phyloP scores from a whole-genome alignment of 2,329 filamentous ascomycete genomes.

The Talaromyces funiculosus region DNA sequence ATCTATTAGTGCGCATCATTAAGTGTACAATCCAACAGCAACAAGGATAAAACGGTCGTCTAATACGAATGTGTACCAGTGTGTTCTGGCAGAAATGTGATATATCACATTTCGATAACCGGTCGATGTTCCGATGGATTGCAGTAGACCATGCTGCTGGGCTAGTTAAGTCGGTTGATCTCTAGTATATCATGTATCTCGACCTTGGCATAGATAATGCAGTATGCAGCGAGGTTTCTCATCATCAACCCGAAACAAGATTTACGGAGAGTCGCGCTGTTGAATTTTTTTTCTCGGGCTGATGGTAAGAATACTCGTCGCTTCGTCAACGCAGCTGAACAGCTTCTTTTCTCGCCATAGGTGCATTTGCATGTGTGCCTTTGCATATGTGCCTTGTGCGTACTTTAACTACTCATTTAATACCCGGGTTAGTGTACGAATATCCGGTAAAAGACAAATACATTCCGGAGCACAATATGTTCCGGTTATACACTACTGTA shows the following conservation, averaged over 20 bases:
- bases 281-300: background rate
- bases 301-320: too few relatives aligned
- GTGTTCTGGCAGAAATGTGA: background rate
- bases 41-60: background rate
- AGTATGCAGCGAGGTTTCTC: background rate
- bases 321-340: background rate
- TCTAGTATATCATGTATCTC: background rate
- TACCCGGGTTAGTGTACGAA: background rate
- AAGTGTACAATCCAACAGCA: background rate
- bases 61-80: background rate
- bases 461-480: background rate
- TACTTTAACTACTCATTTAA: background rate
- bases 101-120: background rate
- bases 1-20: background rate
- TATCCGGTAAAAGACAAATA: background rate
- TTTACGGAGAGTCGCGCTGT: background rate
- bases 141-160: background rate
- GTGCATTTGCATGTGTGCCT: background rate
- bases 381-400: background rate
- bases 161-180: background rate
- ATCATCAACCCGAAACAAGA: background rate
- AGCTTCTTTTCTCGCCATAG: too few relatives aligned
- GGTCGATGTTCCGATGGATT: background rate
- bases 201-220: background rate
- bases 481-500: background rate